A percentile compares a stretch with the other conserved stretches of the same genome.
phyloP scores from a whole-genome alignment of 2,329 filamentous ascomycete genomes.

The Raffaelea albimanens region DNA sequence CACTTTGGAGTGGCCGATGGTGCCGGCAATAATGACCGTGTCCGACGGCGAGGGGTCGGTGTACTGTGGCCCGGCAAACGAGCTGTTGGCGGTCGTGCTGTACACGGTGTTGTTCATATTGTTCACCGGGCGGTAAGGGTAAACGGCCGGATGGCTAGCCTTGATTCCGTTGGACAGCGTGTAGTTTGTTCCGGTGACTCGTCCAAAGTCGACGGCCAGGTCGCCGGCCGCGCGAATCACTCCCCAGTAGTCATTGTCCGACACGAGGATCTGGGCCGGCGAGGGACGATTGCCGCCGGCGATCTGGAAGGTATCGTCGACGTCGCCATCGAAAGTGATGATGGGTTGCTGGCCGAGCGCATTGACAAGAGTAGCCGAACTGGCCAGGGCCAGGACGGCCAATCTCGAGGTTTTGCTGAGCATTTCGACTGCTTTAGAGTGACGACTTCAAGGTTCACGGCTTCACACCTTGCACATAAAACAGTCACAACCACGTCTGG shows the following conservation, averaged over 20 bases:
- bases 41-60: slow-evolving; percentile 29
- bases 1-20: slow-evolving; percentile 52
- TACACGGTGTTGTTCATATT: slow-evolving; percentile 39
- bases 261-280: slow-evolving; percentile 43
- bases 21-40: slow-evolving; percentile 58
- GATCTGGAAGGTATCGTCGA: slow-evolving; percentile 22
- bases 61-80: slow-evolving; percentile 36
- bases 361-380: too few species aligned
- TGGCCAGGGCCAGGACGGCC: too few species aligned
- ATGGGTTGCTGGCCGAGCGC: slow-evolving; percentile 39
- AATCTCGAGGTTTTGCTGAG: too few species aligned
- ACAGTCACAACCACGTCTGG: too few species aligned
- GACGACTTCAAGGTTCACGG: too few species aligned
- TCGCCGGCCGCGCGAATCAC: slow-evolving; percentile 60
- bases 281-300: slow-evolving; percentile 20
- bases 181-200: slow-evolving; percentile 58
- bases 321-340: slow-evolving; percentile 26
- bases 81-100: slow-evolving; percentile 27
- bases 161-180: slow-evolving; percentile 41
- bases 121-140: slow-evolving; percentile 33
- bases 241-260: slow-evolving; percentile 53
- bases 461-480: too few species aligned
- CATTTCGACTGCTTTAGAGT: too few species aligned
- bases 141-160: slow-evolving; percentile 26
- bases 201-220: slow-evolving; percentile 58